These are phyloP conservation scores for Melastoma malabathricum DNA, from an alignment of 345 rosid genomes.

Conservation along the genomic window DNA sequence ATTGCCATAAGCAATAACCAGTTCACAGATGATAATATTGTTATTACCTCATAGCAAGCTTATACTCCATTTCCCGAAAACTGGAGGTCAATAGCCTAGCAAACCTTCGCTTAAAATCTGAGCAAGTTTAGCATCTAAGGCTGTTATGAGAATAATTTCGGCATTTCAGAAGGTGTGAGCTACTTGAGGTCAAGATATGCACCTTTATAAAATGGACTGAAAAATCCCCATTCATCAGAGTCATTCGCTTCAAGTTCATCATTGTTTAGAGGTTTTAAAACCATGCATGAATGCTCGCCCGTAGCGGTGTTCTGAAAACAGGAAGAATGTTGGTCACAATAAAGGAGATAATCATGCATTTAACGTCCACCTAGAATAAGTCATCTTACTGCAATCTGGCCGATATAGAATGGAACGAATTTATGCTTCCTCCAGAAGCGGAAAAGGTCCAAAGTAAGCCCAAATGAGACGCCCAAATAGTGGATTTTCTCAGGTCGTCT, in stretches of 20 bases:
- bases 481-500: constrained; percentile 76
- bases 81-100: constrained; percentile 38
- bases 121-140: constrained; percentile 8
- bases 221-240: constrained; percentile 77
- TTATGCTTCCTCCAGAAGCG: constrained; percentile 91
- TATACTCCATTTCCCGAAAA: constrained; percentile 68
- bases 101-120: constrained; percentile 73
- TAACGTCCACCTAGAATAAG: not conserved
- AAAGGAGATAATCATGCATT: not conserved
- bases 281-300: constrained; percentile 94
- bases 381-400: constrained; percentile 72
- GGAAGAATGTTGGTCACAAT: constrained; percentile 6
- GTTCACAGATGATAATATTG: constrained; percentile 6
- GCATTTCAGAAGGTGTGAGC: not conserved
- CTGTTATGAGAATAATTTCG: not conserved
- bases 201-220: constrained; percentile 87
- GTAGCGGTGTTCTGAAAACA: constrained; percentile 62
- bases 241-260: constrained; percentile 45
- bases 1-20: not conserved
- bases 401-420: constrained; percentile 83
- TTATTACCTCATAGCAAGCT: constrained; percentile 83
- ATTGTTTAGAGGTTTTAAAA: constrained; percentile 58
- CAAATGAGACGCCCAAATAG: constrained; percentile 92
- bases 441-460: constrained; percentile 87
- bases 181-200: not conserved